phyloP scores from a whole-genome alignment of 192 early-diverging fungal genomes.

The Coemansia sp. region DNA sequence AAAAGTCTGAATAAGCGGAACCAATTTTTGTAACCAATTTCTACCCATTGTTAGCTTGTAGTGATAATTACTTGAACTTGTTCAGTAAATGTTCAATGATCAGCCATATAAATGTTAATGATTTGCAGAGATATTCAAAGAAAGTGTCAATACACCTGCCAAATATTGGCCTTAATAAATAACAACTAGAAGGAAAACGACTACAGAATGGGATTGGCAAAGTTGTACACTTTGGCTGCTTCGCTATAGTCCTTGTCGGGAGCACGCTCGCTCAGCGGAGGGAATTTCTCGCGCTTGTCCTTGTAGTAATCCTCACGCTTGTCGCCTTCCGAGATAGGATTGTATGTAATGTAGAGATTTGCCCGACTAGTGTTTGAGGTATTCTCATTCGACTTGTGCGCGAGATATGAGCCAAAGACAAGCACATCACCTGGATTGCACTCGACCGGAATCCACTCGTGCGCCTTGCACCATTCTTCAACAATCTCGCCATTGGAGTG shows the following conservation, averaged over 20 bases:
- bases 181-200: neutral
- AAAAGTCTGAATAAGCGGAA: constrained; percentile 4
- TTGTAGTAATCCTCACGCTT: constrained; percentile 60
- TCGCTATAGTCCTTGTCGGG: constrained; percentile 57
- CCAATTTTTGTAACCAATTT: too few species aligned
- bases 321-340: constrained; percentile 58
- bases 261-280: constrained; percentile 58
- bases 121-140: too few species aligned
- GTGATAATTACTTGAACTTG: too few species aligned
- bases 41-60: too few species aligned
- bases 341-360: constrained; percentile 64
- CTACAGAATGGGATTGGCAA: constrained; percentile 59
- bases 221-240: constrained; percentile 60
- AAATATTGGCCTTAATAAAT: neutral
- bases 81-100: too few species aligned
- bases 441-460: constrained; percentile 59
- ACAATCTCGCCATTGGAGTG: constrained; percentile 51
- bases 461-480: constrained; percentile 52
- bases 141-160: too few species aligned
- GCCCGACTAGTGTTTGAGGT: constrained; percentile 52
- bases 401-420: constrained; percentile 66
- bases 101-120: too few species aligned
- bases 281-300: constrained; percentile 60
- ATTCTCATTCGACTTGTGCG: constrained; percentile 58
- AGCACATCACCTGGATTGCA: constrained; percentile 60